Evolutionary conservation across 441 rosid species (phyloP), one percentile per base, ranked within the genome.

Genomic region (Erysimum cheiri): DNA sequence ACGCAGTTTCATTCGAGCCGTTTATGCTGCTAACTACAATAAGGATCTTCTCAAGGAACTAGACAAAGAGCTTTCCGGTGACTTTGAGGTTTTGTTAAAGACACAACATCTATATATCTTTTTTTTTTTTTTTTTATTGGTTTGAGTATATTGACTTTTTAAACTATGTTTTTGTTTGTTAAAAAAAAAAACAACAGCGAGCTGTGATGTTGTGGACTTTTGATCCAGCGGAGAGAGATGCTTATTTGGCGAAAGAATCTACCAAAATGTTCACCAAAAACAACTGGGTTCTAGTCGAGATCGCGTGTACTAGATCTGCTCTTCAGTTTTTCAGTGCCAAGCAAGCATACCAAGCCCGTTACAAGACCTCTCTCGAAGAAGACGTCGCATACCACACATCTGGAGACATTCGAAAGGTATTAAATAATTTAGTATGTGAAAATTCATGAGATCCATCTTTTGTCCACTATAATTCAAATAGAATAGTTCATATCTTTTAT

Each of bases 371-470:
- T 14, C 86, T 93, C 0, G 98, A 93, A 80, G 98, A 93, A 78
- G 98, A 91, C 80, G 93, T 93, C 15, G 96, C 96, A 9, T 55
- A 85, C 44, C 96, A 91, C 83, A 85, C 93, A n/a, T 80, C 81
- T 22, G 97, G 98, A 22, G 96, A 88, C 53, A 76, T 73, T 77
- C 93, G 96, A 74, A 91, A 88, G 97, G 97, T 89, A 43, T 8
- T 29, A n/a, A n/a, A n/a, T n/a, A n/a, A n/a, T n/a, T 3, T 28
- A 3, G 29, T 8, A 22, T 2, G 14, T 3, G 12, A 53, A 53
- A 6, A 5, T n/a, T 52, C 36, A 53, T 53, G 22, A 53, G 6
- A 8, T 53, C 6, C 6, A 7, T n/a, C 3, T 29, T 7, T 6
- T 0, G 29, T 28, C 0, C 15, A 50, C 26, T 3, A 11, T 26